Conservation (phyloP, 495 filamentous ascomycete species). For the Aspergillus biplanus region DNA sequence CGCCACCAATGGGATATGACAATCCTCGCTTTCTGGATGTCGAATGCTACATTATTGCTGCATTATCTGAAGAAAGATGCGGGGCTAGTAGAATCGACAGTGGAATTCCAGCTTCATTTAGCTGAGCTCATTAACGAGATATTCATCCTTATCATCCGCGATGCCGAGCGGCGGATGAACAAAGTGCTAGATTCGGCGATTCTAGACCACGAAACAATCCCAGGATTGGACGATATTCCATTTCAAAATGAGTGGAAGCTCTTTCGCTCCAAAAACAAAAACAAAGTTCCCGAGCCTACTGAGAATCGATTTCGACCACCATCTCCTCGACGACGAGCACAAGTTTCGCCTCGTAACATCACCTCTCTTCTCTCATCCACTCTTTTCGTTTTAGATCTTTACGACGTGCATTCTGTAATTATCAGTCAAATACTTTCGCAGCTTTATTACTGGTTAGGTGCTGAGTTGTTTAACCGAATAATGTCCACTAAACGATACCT, state of each 20-base stretch:
- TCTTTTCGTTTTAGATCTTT: conserved; percentile 95
- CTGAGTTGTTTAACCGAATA: conserved; percentile 97
- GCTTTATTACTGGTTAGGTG: conserved; percentile 93
- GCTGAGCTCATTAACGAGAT: conserved; percentile 98
- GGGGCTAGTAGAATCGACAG: conserved; percentile 78
- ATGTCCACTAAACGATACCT: conserved; percentile 95
- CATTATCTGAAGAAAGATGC: conserved; percentile 97
- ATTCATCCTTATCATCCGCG: conserved; percentile 96
- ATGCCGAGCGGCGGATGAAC: conserved; percentile 97
- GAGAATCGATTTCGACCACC: conserved; percentile 92
- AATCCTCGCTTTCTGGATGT: conserved; percentile 97
- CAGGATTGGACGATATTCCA: conserved; percentile 91
- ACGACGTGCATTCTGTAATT: conserved; percentile 98
- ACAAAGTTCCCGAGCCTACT: conserved; percentile 77
- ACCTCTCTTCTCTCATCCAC: conserved; percentile 97
- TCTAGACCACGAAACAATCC: conserved; percentile 98
- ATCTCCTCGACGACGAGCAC: conserved; percentile 91
- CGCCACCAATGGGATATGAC: conserved; percentile 99
- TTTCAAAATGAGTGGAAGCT: conserved; percentile 99
- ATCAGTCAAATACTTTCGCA: conserved; percentile 89
- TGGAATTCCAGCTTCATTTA: conserved; percentile 89
- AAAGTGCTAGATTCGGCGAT: conserved; percentile 91
- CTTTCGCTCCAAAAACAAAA: conserved; percentile 86
- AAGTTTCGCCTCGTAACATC: conserved; percentile 90
- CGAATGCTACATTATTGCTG: conserved; percentile 90